These are phyloP conservation scores for Salvia hispanica DNA, from an alignment of 257 asterid species.

Conservation along the genomic window DNA sequence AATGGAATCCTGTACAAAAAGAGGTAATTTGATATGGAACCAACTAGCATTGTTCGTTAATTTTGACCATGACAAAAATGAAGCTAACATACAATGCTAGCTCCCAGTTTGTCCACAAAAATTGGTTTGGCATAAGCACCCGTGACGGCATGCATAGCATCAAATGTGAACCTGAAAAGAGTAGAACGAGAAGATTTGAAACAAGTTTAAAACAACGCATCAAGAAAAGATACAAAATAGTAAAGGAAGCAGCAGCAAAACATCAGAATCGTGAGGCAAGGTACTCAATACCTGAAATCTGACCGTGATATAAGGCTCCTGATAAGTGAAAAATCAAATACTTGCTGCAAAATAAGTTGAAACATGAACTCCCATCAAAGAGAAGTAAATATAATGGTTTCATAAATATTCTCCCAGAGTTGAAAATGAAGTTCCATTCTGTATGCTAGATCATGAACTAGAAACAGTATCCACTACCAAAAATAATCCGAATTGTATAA, in stretches of 20 bases:
- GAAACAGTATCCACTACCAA: not conserved
- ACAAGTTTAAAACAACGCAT: conserved; percentile 2
- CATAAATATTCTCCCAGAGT: not conserved
- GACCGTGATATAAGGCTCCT: conserved; percentile 67
- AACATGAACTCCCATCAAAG: not conserved
- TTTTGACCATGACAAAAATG: not conserved
- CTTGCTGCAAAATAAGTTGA: conserved; percentile 61
- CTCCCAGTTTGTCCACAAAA: conserved; percentile 93
- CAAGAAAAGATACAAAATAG: not conserved
- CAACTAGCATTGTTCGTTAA: conserved; percentile 9
- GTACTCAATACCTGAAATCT: conserved; percentile 98
- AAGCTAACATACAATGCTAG: conserved; percentile 57
- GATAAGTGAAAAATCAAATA: conserved; percentile 87
- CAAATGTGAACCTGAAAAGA: conserved; percentile 76
- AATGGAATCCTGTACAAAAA: conserved; percentile 62
- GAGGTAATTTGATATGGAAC: conserved; percentile 6
- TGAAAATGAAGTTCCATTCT: not conserved
- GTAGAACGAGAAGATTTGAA: conserved; percentile 1
- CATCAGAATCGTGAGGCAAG: conserved; percentile 12
- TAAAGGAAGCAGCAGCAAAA: not conserved
- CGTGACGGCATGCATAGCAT: conserved; percentile 99
- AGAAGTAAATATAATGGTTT: conserved; percentile 1
- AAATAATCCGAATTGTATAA: not conserved
- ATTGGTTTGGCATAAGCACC: conserved; percentile 98
- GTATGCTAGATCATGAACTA: not conserved